Base-by-base conservation (phyloP, 192 early-diverging fungal genomes). In the Entophlyctis luteolus region DNA sequence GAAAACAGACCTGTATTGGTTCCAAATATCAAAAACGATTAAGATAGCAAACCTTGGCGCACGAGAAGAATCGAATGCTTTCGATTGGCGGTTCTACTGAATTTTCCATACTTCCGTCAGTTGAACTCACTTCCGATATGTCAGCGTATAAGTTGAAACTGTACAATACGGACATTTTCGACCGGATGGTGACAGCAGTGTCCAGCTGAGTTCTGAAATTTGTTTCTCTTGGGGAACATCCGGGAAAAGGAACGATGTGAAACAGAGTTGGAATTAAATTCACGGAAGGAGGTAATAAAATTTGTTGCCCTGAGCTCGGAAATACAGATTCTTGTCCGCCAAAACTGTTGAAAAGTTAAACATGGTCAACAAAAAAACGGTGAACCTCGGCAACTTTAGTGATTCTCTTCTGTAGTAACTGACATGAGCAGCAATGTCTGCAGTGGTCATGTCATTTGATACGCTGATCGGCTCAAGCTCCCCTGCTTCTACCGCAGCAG, bases 91-190 rank as follows among this genome's bases (percentile, higher is more conserved):
- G 49, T 14, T 52, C 49, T 45, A 10, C 22, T 20, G 49, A 52
- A 6, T 12, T 6, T 20, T 52, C 22, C 49, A 6, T 25, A 52
- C 50, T 8, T 52, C 50, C 50, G 23, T n/a, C 50, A 52, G 50
- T 6, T 22, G 10, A 38, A 37, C 27, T 39, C 36, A 2, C 8
- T 34, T 59, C 34, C 6, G 59, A 55, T 16, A 55, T 48, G 65
- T 36, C 28, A 27, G 67, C 63, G 45, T 23, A 32, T 39, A 72
- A 28, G 10, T 59, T 20, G 23, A 37, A 31, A 28, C 46, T 62
- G 57, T 77, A 77, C 3, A 77, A 36, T 3, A 48, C 65, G 4
- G 77, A 55, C 77, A 78, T 78, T 39, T 60, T 75, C 3, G 48
- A 29, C 5, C 71, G 45, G 36, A 50, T 53, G 27, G 62, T 78